Conservation (phyloP, 2,329 filamentous ascomycete species). For the Aspergillus caelatus region DNA sequence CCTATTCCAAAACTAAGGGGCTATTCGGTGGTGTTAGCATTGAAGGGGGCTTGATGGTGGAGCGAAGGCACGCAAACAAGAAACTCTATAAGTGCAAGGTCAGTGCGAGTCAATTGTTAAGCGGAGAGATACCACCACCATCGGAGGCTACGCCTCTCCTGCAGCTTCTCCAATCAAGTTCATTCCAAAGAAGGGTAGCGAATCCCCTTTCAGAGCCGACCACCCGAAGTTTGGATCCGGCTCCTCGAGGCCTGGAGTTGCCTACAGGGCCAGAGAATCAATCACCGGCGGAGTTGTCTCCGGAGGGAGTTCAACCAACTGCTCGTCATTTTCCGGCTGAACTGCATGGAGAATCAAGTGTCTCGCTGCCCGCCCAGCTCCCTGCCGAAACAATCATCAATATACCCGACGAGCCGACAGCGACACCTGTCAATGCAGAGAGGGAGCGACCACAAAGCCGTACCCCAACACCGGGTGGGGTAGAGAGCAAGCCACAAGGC, state of each 20-base stretch:
- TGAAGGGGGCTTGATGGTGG: conserved; percentile 87
- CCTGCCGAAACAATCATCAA: background rate
- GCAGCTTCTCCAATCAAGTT: conserved; percentile 76
- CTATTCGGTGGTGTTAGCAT: conserved; percentile 91
- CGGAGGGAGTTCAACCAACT: background rate
- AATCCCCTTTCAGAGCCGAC: background rate
- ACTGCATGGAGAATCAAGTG: background rate
- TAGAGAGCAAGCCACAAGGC: background rate
- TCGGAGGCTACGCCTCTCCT: conserved; percentile 80
- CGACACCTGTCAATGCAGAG: background rate
- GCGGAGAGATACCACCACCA: conserved; percentile 75
- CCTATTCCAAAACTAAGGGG: conserved; percentile 95
- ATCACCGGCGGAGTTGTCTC: background rate
- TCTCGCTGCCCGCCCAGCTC: background rate
- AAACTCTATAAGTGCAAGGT: conserved; percentile 84
- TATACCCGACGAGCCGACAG: background rate
- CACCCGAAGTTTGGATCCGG: background rate
- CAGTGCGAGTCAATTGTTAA: conserved; percentile 77
- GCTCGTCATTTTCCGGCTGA: background rate
- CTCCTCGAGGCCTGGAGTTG: background rate
- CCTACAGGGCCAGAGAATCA: background rate
- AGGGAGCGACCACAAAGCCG: background rate
- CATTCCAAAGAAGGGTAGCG: conserved; percentile 58
- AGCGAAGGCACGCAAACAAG: conserved; percentile 90
- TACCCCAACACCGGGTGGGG: background rate